These are phyloP conservation scores for Diospyros lotus DNA, from an alignment of 148 eudicot species.

Conservation along the genomic window DNA sequence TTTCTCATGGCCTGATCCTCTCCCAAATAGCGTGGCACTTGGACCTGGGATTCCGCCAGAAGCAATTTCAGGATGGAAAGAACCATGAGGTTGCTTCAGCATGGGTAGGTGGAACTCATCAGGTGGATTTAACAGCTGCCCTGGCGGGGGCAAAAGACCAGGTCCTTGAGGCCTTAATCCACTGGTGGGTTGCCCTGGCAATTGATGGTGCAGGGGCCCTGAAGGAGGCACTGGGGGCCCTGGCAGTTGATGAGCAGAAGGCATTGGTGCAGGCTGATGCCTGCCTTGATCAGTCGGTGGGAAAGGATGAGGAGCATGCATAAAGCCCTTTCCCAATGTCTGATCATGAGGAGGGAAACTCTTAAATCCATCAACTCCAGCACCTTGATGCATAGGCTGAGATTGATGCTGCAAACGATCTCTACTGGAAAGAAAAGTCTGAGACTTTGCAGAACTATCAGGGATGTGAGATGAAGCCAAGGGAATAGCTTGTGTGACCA, in stretches of 20 bases:
- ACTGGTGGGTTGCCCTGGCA: slow-evolving; percentile 35
- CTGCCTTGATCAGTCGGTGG: slow-evolving; percentile 30
- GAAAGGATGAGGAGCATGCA: slow-evolving; percentile 25
- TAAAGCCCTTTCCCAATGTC: slow-evolving; percentile 9
- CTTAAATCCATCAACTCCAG: slow-evolving; percentile 14
- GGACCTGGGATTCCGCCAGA: slow-evolving; percentile 32
- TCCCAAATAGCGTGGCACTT: slow-evolving; percentile 31
- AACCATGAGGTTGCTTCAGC: slow-evolving; percentile 26
- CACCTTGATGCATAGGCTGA: slow-evolving; percentile 24
- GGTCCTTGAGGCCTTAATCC: slow-evolving; percentile 62
- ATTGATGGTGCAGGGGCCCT: slow-evolving; percentile 26
- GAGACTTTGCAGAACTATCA: slow-evolving; percentile 6
- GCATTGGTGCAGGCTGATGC: slow-evolving; percentile 30
- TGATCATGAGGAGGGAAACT: slow-evolving; percentile 14
- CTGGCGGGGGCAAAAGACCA: slow-evolving; percentile 31
- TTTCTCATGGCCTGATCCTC: slow-evolving; percentile 33
- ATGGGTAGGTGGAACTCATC: slow-evolving; percentile 30
- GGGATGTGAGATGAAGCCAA: slow-evolving; percentile 15
- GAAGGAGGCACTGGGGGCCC: slow-evolving; percentile 28
- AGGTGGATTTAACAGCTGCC: slow-evolving; percentile 28
- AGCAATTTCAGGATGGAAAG: slow-evolving; percentile 24
- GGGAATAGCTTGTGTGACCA: slow-evolving; percentile 23
- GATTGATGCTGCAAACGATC: slow-evolving; percentile 21
- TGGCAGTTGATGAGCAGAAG: slow-evolving; percentile 32
- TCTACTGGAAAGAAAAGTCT: neutral